Percentiles rank a stretch among this genome's conserved stretches.
These are phyloP conservation scores for Mycena haematopus DNA, from an alignment of 768 basidiomycete species.

Conservation along the genomic window DNA sequence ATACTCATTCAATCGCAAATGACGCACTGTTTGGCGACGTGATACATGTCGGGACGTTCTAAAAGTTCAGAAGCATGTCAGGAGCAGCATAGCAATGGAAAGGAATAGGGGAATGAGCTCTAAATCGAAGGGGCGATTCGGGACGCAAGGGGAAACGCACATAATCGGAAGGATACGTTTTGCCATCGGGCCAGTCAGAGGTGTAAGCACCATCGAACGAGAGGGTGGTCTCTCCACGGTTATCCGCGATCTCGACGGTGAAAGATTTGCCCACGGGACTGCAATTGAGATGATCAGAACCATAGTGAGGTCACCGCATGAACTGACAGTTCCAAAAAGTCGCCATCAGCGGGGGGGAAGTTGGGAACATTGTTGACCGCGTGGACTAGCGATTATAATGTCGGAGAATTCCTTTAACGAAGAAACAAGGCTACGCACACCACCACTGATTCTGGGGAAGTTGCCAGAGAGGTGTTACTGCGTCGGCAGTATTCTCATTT, in stretches of 20 bases:
- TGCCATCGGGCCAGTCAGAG: slow-evolving; percentile 55
- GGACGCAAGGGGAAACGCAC: slow-evolving; percentile 38
- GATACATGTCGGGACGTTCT: slow-evolving; percentile 52
- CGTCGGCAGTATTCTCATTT: slow-evolving; percentile 46
- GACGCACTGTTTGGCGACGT: slow-evolving; percentile 54
- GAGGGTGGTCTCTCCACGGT: slow-evolving; percentile 54
- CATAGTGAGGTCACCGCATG: not conserved
- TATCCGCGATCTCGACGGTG: slow-evolving; percentile 55
- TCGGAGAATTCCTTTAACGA: not conserved
- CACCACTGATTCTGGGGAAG: slow-evolving; percentile 50
- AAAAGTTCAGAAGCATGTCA: slow-evolving; percentile 9
- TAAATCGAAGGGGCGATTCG: not conserved
- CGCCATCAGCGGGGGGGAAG: slow-evolving; percentile 49
- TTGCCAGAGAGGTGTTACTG: slow-evolving; percentile 52
- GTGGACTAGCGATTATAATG: slow-evolving; percentile 40
- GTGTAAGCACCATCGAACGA: slow-evolving; percentile 47
- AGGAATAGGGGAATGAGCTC: not conserved
- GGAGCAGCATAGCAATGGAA: too few species aligned
- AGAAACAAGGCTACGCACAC: slow-evolving; percentile 41
- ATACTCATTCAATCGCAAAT: not conserved
- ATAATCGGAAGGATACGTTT: slow-evolving; percentile 50
- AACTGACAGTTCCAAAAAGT: slow-evolving; percentile 51
- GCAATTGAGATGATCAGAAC: not conserved
- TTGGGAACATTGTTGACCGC: slow-evolving; percentile 44
- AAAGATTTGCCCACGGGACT: slow-evolving; percentile 56